Conservation (phyloP, 1,284 basidiomycete genomes). For the Ceratobasidium sp. region DNA sequence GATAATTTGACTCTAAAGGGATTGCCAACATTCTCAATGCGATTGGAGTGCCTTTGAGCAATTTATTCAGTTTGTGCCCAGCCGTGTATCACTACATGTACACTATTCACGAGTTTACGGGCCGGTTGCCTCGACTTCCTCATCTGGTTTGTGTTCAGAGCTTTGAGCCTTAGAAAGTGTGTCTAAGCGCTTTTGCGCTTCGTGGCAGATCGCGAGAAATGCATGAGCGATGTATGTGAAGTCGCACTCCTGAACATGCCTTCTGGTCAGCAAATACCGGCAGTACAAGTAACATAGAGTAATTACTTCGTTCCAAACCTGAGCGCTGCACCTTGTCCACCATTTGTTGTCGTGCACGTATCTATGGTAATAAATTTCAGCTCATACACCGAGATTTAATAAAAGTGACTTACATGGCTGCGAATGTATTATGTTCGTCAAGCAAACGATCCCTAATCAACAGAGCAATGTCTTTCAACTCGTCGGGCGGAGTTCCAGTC, state of each 20-base stretch:
- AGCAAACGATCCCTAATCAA: conserved; percentile 53
- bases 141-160: not conserved
- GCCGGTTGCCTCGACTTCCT: not conserved
- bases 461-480: not conserved
- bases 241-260: conserved; percentile 2
- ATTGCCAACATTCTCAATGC: too few species aligned
- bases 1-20: too few species aligned
- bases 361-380: conserved; percentile 40
- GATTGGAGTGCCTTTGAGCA: too few species aligned
- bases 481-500: not conserved
- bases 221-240: conserved; percentile 14
- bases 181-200: not conserved
- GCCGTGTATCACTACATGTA: too few species aligned
- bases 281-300: not conserved
- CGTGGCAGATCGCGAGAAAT: conserved; percentile 17
- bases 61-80: not conserved
- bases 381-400: not conserved
- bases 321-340: conserved; percentile 75
- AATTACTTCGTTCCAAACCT: conserved; percentile 74
- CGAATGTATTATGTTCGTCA: conserved; percentile 55
- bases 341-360: conserved; percentile 64
- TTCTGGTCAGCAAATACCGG: not conserved
- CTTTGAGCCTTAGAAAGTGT: not conserved
- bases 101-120: not conserved
- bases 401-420: conserved; percentile 49